Percentiles rank a stretch among this genome's conserved stretches.
Conservation (phyloP, 2,329 filamentous ascomycete species). For the Conoideocrella luteorostrata region DNA sequence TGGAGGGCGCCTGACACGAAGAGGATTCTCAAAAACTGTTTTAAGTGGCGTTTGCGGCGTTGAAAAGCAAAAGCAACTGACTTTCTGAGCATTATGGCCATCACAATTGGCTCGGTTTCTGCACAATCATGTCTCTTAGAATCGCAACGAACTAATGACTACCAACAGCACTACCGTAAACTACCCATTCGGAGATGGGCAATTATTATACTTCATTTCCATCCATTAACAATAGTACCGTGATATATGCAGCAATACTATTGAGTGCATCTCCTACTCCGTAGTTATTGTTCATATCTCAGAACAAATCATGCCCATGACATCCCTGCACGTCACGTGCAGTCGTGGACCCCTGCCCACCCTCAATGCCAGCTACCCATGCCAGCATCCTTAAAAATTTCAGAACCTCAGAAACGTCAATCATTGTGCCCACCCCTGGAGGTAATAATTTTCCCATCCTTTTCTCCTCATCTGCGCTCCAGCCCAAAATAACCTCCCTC, state of each 20-base stretch:
- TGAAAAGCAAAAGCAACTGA: not conserved
- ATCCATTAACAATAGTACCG: too few species aligned
- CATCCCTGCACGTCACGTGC: slow-evolving; percentile 2
- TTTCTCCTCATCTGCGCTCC: slow-evolving; percentile 10
- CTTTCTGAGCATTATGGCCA: too few species aligned
- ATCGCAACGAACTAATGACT: not conserved
- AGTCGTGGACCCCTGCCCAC: not conserved
- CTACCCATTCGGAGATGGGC: too few species aligned
- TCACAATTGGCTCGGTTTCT: not conserved
- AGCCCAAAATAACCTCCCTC: slow-evolving; percentile 4
- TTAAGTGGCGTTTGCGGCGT: slow-evolving; percentile 3
- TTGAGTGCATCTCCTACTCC: too few species aligned
- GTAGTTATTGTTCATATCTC: slow-evolving; percentile 1
- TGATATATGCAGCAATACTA: too few species aligned
- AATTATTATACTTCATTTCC: too few species aligned
- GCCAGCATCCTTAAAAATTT: not conserved
- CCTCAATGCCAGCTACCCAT: not conserved
- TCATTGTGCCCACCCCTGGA: not conserved
- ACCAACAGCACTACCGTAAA: too few species aligned
- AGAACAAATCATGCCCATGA: too few species aligned
- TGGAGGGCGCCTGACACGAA: too few species aligned
- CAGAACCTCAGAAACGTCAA: not conserved
- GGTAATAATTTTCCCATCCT: too few species aligned
- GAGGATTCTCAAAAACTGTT: not conserved
- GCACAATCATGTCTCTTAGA: not conserved